Evolutionary conservation across 345 rosid genomes (phyloP).

Genomic region (Orychophragmus violaceus): DNA sequence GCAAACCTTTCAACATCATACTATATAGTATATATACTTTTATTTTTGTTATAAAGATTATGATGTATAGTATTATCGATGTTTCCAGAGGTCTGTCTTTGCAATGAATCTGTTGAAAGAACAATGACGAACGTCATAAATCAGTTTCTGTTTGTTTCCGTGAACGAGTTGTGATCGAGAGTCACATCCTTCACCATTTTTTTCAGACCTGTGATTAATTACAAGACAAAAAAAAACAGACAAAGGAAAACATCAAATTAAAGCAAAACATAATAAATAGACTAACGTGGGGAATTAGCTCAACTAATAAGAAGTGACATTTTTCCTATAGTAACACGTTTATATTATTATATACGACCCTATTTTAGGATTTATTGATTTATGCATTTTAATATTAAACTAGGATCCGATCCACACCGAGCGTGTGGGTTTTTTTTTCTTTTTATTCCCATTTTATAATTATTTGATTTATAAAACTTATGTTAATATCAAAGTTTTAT

Average conservation of each 20-base stretch:
- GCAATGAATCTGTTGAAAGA: conserved; percentile 11
- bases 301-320: conserved; percentile 7
- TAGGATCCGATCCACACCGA: too few species aligned
- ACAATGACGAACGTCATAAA: conserved; percentile 18
- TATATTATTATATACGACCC: too few species aligned
- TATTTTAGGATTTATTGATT: too few species aligned
- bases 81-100: conserved; percentile 9
- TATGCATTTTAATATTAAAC: too few species aligned
- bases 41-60: neutral
- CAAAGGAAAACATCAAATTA: conserved; percentile 8
- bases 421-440: too few species aligned
- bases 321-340: too few species aligned
- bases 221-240: conserved; percentile 15
- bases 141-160: conserved; percentile 27
- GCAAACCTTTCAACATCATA: conserved; percentile 19
- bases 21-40: neutral
- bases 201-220: conserved; percentile 25
- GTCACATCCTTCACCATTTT: conserved; percentile 15
- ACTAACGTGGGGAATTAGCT: conserved; percentile 18
- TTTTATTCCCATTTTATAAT: too few species aligned
- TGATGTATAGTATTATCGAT: neutral
- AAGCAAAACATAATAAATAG: neutral
- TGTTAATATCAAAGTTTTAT: too few species aligned
- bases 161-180: conserved; percentile 23
- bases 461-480: too few species aligned